Evolutionary conservation across 108 stramenopile species (phyloP), one percentile per base, ranked within the genome.

Genomic region (Cyclostephanos invisitatus): DNA sequence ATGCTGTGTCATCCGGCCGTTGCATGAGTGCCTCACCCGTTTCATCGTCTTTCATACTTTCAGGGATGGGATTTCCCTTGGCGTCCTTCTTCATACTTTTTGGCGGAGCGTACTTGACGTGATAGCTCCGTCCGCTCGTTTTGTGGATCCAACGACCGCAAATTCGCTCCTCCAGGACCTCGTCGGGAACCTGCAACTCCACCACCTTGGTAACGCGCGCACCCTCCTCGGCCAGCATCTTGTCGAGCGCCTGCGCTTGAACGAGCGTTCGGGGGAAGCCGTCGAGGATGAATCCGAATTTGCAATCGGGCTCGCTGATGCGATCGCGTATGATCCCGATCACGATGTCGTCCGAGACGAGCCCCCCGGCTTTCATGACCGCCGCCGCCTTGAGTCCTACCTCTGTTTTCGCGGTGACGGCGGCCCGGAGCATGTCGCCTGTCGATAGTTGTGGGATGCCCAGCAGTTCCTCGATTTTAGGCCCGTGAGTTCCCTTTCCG

Each of bases 361-460:
- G 80, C 32, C 92, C 92, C 58, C 99, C 99, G 10, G 96, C 89
- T 82, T 97, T 97, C 99, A 99, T 99, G 72, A 98, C 83, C 17
- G 91, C 88, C 66, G 97, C 95, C 44, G 99, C 99, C 90, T 97
- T 88, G 66, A 88, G 82, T 8, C 99, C 99, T 25, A 99, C 86
- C 57, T 97, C 96, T 0, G 96, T 98, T 73, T 95, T 90, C 38
- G 90, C 89, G 21, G 89, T 55, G n/a, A 99, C 99, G 51, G 99
- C 99, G 5, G 94, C 98, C 48, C 99, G 95, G 74, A 99, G 90
- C 98, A 99, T 99, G 84, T 99, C 99, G 21, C 99, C 99, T 0
- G 94, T 96, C 60, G 94, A 96, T 22, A 96, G 85, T 81, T 92
- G 91, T 9, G 94, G 94, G 64, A 93, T 86, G 25, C 90, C 90